These are phyloP conservation scores for Dendryphion nanum DNA, from an alignment of 2,329 filamentous ascomycete species.

Conservation along the genomic window DNA sequence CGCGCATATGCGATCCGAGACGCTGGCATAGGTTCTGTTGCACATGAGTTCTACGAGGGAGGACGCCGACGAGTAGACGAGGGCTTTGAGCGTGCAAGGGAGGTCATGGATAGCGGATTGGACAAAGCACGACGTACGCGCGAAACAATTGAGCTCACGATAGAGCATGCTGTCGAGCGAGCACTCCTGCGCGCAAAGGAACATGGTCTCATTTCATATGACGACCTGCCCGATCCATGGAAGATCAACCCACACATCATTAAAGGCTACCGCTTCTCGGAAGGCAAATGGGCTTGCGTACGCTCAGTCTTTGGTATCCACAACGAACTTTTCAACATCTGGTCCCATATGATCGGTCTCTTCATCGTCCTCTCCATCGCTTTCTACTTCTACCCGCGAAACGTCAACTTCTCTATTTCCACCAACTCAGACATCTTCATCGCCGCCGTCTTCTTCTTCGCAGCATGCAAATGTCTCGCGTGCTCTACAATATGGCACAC, in stretches of 20 bases:
- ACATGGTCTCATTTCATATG: constrained; percentile 80
- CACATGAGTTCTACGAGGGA: constrained; percentile 71
- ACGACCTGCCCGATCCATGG: constrained; percentile 90
- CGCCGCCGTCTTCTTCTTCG: constrained; percentile 92
- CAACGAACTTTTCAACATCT: constrained; percentile 97
- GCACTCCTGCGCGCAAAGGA: constrained; percentile 75
- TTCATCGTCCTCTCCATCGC: constrained; percentile 82
- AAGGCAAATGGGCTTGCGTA: constrained; percentile 86
- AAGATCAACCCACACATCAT: constrained; percentile 91
- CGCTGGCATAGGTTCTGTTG: constrained; percentile 71
- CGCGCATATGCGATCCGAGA: constrained; percentile 78
- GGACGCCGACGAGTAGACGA: constrained; percentile 80
- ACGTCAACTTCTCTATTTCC: constrained; percentile 80
- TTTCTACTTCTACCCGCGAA: constrained; percentile 93
- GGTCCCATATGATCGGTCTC: constrained; percentile 91
- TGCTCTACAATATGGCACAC: constrained; percentile 98
- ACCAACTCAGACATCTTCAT: constrained; percentile 88
- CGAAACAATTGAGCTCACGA: constrained; percentile 55
- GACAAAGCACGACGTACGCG: constrained; percentile 81
- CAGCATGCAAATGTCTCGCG: constrained; percentile 88
- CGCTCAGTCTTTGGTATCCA: constrained; percentile 79
- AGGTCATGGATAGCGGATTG: constrained; percentile 76
- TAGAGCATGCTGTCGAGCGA: constrained; percentile 81
- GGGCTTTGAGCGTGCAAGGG: constrained; percentile 69
- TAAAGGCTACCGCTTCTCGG: constrained; percentile 88